Base-by-base conservation (phyloP, 2,329 filamentous ascomycete species). In the Colletotrichum phormii region DNA sequence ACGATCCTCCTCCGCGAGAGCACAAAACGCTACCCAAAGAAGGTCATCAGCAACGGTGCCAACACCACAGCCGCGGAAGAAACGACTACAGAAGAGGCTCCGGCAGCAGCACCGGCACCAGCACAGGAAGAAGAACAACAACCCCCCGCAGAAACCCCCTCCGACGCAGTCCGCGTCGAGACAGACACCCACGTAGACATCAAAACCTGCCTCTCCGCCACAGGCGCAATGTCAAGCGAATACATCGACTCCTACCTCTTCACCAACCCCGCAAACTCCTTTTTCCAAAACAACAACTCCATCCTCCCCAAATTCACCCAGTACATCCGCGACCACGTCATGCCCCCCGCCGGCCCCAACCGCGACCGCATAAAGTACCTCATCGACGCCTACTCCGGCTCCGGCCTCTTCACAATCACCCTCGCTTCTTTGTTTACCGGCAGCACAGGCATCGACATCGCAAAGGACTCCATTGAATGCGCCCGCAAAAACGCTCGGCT, bases 221-320 rank as follows among this genome's bases (percentile, higher is more conserved):
- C 91, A 81, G 97, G 96, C 76, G 93, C 89, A 75, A 93, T 89
- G 63, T 92, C 94, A 4, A 95, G 93, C 35, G 97, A 99, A 82
- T 98, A 97, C 83, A 90, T 99, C 75, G 94, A 93, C 79, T 85
- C 91, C 81, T 97, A 93, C 85, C 86, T 92, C 79, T 98, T 99
- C 85, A 92, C 92, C 81, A 98, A 97, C 85, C 94, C 94, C 3
- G 97, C 97, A 12, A 95, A 95, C 72, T 91, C 94, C 64, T 99
- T 99, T 86, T 99, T 99, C 89, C 97, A 99, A 81, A 99, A 99
- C 88, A 99, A 99, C 89, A 98, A 98, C 87, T 97, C 95, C 67
- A 98, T 99, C 83, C 92, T 99, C 29, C 91, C 94, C 35, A 84
- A 86, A 18, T 97, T 98, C 83, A 97, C 95, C 15, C 88, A 91